Evolutionary conservation across 2,329 filamentous ascomycete species (phyloP).

Genomic region (Colletotrichum paranaense): DNA sequence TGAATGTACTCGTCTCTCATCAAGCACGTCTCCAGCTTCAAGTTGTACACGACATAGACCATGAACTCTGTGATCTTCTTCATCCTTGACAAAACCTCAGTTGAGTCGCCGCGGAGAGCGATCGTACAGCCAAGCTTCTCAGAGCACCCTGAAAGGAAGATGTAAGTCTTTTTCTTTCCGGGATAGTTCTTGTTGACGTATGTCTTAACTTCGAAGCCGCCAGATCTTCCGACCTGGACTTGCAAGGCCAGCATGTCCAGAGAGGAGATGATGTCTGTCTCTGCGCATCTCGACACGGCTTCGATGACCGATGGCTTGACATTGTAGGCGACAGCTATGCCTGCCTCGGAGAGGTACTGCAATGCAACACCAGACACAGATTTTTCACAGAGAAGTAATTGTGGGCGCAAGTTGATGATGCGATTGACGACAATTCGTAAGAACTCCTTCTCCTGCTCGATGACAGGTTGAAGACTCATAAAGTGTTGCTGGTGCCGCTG

Average conservation of each 20-base stretch:
- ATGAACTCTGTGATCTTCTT: conserved; percentile 98
- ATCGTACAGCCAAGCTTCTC: conserved; percentile 96
- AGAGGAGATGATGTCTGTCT: conserved; percentile 92
- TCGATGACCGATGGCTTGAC: conserved; percentile 97
- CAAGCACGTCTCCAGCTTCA: conserved; percentile 94
- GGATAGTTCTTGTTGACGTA: conserved; percentile 83
- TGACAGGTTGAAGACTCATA: conserved; percentile 97
- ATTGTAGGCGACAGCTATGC: conserved; percentile 94
- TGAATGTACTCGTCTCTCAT: conserved; percentile 93
- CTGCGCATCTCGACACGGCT: conserved; percentile 91
- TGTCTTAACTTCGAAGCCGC: conserved; percentile 94
- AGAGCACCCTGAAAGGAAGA: conserved; percentile 91
- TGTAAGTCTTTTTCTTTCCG: conserved; percentile 90
- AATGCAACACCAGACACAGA: conserved; percentile 92
- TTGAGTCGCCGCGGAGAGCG: conserved; percentile 84
- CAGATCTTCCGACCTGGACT: conserved; percentile 82
- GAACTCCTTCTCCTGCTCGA: conserved; percentile 96
- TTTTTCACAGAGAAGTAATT: conserved; percentile 90
- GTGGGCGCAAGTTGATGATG: conserved; percentile 86
- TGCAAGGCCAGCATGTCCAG: conserved; percentile 89
- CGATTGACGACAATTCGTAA: conserved; percentile 90
- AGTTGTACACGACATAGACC: conserved; percentile 98
- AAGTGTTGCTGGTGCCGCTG: conserved; percentile 91
- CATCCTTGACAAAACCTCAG: conserved; percentile 77
- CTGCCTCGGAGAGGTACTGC: conserved; percentile 86